A percentile compares a stretch with the other conserved stretches of the same genome.
phyloP scores from a whole-genome alignment of 306 rosid genomes.

The Sechiopsis laciniata region DNA sequence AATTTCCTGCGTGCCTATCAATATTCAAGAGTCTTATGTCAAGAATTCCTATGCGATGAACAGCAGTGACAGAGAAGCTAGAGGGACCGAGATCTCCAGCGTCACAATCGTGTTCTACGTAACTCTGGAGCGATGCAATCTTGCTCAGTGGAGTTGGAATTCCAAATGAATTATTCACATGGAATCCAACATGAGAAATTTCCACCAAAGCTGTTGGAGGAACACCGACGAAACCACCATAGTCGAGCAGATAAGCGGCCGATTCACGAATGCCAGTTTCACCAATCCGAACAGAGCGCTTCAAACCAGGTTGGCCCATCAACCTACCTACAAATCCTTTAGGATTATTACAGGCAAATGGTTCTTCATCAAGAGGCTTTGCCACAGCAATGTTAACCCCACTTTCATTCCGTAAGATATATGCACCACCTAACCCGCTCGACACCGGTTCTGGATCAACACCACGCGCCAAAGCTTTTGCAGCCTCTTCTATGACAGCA shows the following conservation, averaged over 20 bases:
- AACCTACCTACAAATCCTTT: constrained; percentile 53
- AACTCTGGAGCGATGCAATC: constrained; percentile 81
- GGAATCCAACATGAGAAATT: constrained; percentile 58
- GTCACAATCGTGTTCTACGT: constrained; percentile 68
- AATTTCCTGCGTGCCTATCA: constrained; percentile 88
- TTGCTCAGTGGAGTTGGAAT: constrained; percentile 35
- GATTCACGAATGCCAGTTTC: constrained; percentile 77
- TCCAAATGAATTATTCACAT: constrained; percentile 25
- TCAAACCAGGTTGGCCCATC: constrained; percentile 72
- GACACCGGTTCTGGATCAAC: constrained; percentile 52
- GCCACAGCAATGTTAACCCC: constrained; percentile 77
- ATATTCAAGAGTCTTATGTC: constrained; percentile 74
- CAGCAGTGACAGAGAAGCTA: constrained; percentile 60
- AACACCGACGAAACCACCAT: constrained; percentile 72
- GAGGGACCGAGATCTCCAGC: constrained; percentile 89
- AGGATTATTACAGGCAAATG: constrained; percentile 63
- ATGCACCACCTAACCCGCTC: constrained; percentile 78
- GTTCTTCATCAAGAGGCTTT: constrained; percentile 87
- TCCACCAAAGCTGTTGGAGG: constrained; percentile 90
- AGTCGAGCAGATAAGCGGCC: constrained; percentile 93
- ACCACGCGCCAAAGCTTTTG: constrained; percentile 77
- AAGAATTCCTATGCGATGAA: constrained; percentile 69
- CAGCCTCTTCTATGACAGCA: constrained; percentile 69
- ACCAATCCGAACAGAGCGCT: constrained; percentile 64
- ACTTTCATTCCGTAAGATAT: constrained; percentile 44